Base-by-base conservation (phyloP, 2,329 filamentous ascomycete species). In the Hypoxylon sp. region DNA sequence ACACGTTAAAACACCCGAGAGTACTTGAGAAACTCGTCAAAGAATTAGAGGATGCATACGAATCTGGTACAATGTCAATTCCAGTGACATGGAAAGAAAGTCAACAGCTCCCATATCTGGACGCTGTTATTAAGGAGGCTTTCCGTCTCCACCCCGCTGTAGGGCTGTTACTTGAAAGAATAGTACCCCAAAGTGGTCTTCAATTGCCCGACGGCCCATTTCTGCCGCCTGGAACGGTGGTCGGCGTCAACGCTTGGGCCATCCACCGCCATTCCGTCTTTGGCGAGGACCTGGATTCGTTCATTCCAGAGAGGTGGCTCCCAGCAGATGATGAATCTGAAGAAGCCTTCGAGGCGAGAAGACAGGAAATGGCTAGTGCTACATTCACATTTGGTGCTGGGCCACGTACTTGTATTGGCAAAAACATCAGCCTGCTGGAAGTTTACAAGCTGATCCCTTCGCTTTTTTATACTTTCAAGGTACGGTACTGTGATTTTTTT, bases 41-140 rank as follows among this genome's bases (percentile, higher is more conserved):
- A 19, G 58, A 62, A 17, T 37, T 50, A 14, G 46, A 50, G 14
- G 46, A 50, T 19, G 46, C 46, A n/a, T 6, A 26, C 10, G 13
- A 31, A 9, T 26, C 22, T 9, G 46, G 46, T 9, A 50, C 24
- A 17, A 31, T 31, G 22, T 50, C 46, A 6, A 50, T 26, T 5
- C 46, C 46, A 8, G 51, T 53, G 4, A 37, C 47, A 5, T 54
- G 24, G 14, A 19, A 47, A 24, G 48, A 47, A 35, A 29, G 13
- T 13, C 35, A 22, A 8, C 9, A 53, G 26, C 79, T 91, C 0
- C 84, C 85, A 0, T 91, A 90, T 74, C 83, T 91, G 19, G 86
- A 90, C 71, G 89, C 89, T 1, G 86, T 86, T 26, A 83, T 91
- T 67, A 89, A 91, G 68, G 90, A 92, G 74, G 84, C 86, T 0